Percentiles rank a stretch among this genome's conserved stretches.
Evolutionary conservation across 495 filamentous ascomycete species (phyloP).

Genomic region (Trypethelium eluteriae): DNA sequence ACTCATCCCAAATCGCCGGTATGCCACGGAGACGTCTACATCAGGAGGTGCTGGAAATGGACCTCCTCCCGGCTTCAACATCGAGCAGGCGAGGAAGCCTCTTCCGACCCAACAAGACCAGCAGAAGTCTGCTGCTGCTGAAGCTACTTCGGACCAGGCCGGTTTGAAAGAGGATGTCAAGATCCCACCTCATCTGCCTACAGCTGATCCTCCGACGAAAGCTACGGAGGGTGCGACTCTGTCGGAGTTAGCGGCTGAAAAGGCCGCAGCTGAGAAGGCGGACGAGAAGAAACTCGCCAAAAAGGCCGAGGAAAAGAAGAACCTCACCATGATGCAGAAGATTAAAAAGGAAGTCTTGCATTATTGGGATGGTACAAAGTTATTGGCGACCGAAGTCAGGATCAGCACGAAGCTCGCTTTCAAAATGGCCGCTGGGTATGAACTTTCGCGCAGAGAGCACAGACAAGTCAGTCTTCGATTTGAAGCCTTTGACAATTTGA

Average conservation of each 20-base stretch:
- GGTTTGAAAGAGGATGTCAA: constrained; percentile 20
- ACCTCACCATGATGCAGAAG: constrained; percentile 81
- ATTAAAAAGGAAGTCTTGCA: constrained; percentile 86
- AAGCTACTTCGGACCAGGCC: constrained; percentile 9
- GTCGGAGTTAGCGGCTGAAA: constrained; percentile 42
- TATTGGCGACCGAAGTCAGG: constrained; percentile 82
- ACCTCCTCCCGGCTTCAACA: constrained; percentile 90
- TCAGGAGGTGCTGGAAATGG: constrained; percentile 47
- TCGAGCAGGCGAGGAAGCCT: constrained; percentile 83
- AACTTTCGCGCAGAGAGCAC: constrained; percentile 87
- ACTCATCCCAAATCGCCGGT: constrained; percentile 28
- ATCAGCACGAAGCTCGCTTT: constrained; percentile 85
- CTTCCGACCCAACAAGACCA: constrained; percentile 46
- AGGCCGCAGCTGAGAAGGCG: constrained; percentile 38
- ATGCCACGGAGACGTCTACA: constrained; percentile 61
- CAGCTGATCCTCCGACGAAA: constrained; percentile 39
- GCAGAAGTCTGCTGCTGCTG: constrained; percentile 34
- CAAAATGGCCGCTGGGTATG: constrained; percentile 97
- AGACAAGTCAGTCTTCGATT: constrained; percentile 53
- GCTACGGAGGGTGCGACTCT: constrained; percentile 41
- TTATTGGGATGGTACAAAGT: constrained; percentile 99
- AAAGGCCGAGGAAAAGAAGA: constrained; percentile 74
- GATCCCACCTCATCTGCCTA: constrained; percentile 35
- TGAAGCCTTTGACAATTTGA: not conserved
- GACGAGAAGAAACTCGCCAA: constrained; percentile 47